Base-by-base conservation (phyloP, 2,329 filamentous ascomycete species). In the Penicillium sp. region DNA sequence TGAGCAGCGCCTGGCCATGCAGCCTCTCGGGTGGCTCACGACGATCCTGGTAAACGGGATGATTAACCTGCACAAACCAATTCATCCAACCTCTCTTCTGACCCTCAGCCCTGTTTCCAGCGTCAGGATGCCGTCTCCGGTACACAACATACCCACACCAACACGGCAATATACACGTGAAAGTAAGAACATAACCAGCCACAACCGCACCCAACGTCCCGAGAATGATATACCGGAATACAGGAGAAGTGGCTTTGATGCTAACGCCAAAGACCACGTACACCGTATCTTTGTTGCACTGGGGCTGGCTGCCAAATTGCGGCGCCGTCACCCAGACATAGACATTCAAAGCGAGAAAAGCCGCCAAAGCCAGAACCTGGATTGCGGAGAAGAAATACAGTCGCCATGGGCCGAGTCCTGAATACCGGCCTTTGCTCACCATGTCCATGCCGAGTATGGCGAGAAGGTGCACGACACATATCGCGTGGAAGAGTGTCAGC, bases 401-500 rank as follows among this genome's bases (percentile, higher is more conserved):
- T 11, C 60, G 52, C 58, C 58, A 61, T 31, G 60, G 58, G 13
- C 60, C 60, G 26, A 62, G 48, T 1, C 60, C 60, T 22, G 55
- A 47, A 18, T 62, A 62, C 3, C 58, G 53, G 35, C 60, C 60
- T 56, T 62, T 62, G 43, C 58, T 62, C 7, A 57, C 53, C 5
- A 62, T 45, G 10, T 62, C 39, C 26, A 59, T 47, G 14, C 60
- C 60, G 16, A 62, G 43, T 9, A 62, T 46, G 9, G 60, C 55
- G 16, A 62, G 60, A 11, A 62, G 55, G 32, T 62, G 60, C 16
- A 62, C 39, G 20, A 62, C 60, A 29, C 60, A 62, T 20, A 62
- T 62, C n/a, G 58, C 60, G 38, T 62, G 60, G 58, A 62, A 62
- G 32, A 62, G 60, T 9, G 60, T 60, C n/a, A 62, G 47, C 5